A percentile compares a stretch with the other conserved stretches of the same genome.
Evolutionary conservation across 106 monocot species (phyloP).

Genomic region (Hemerocallis citrina): DNA sequence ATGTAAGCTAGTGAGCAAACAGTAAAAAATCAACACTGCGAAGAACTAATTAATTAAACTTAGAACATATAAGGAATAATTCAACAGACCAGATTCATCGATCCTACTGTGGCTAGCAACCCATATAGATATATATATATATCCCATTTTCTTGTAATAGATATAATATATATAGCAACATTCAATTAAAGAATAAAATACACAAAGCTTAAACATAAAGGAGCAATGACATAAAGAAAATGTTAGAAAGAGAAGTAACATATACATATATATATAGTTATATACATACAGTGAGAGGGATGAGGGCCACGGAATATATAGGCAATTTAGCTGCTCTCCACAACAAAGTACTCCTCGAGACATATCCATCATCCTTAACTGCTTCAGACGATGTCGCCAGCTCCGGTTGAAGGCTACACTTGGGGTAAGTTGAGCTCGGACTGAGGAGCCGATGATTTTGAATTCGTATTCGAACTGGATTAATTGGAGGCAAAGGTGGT

Average conservation of each 20-base stretch:
- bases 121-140: too few relatives aligned
- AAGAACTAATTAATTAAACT: neutral
- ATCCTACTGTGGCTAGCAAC: too few relatives aligned
- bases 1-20: neutral
- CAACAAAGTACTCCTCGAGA: constrained; percentile 52
- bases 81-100: neutral
- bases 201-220: too few relatives aligned
- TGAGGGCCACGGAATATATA: constrained; percentile 89
- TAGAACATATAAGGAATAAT: neutral
- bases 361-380: constrained; percentile 2
- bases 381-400: neutral
- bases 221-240: neutral
- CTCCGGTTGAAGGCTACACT: neutral
- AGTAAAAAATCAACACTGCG: neutral
- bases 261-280: neutral
- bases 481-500: neutral
- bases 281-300: constrained; percentile 69
- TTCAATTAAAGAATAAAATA: neutral
- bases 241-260: neutral
- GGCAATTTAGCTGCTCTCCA: constrained; percentile 94
- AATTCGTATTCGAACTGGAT: neutral
- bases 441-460: neutral
- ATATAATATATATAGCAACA: neutral
- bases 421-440: too few relatives aligned
- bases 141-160: neutral